phyloP scores from a whole-genome alignment of 768 basidiomycete genomes.

The Lyophyllum atratum region DNA sequence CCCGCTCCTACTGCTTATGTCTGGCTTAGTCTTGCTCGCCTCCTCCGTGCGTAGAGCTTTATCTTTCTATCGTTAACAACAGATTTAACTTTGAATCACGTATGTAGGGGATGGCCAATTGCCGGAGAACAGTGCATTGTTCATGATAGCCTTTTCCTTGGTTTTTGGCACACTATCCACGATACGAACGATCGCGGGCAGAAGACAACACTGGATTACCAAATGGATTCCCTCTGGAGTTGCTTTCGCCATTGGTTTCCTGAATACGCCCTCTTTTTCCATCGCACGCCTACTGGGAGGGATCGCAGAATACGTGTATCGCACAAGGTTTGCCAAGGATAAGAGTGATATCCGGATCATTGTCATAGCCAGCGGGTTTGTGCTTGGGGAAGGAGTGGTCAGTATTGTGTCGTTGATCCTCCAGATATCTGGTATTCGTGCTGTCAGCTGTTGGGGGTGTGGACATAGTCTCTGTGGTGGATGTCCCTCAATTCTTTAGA shows the following conservation, averaged over 20 bases:
- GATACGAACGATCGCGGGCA: conserved; percentile 61
- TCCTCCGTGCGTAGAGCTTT: conserved; percentile 58
- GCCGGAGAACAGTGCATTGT: conserved; percentile 69
- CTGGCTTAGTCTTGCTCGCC: conserved; percentile 79
- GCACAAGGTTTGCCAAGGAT: conserved; percentile 51
- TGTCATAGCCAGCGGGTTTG: conserved; percentile 92
- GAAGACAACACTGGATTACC: conserved; percentile 52
- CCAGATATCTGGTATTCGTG: conserved; percentile 73
- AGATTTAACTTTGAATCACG: conserved; percentile 23
- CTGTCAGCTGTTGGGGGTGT: conserved; percentile 88
- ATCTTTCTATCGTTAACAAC: neutral
- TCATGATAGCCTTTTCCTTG: conserved; percentile 80
- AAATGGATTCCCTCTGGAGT: conserved; percentile 90
- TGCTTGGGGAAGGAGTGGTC: conserved; percentile 90
- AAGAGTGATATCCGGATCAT: conserved; percentile 72
- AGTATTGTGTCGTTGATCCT: conserved; percentile 80
- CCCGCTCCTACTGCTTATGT: conserved; percentile 95
- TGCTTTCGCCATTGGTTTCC: conserved; percentile 93
- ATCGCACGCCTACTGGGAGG: conserved; percentile 91
- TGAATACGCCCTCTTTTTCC: conserved; percentile 95
- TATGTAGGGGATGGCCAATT: conserved; percentile 75
- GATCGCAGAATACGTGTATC: conserved; percentile 72
- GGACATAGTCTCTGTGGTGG: conserved; percentile 70
- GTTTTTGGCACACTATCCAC: conserved; percentile 70
- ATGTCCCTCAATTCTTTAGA: conserved; percentile 44